phyloP scores from a whole-genome alignment of 768 basidiomycete species.

The Leccinum uliginosum region DNA sequence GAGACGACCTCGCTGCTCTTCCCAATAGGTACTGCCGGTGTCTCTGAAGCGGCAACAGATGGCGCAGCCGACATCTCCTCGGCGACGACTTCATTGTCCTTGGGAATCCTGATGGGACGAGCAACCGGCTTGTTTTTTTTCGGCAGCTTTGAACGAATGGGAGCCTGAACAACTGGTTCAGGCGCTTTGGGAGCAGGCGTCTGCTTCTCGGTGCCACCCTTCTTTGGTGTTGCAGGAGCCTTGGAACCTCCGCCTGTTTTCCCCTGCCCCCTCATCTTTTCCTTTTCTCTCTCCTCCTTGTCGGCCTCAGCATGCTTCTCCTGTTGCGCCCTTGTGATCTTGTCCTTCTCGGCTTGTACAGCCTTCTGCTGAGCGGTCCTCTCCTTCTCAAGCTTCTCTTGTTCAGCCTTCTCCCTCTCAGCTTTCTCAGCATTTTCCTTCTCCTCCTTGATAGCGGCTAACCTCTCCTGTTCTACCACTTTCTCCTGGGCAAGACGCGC shows the following conservation, averaged over 20 bases:
- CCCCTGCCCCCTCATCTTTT: slow-evolving; percentile 24
- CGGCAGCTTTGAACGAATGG: slow-evolving; percentile 76
- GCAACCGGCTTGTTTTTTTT: slow-evolving; percentile 72
- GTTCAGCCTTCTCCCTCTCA: slow-evolving; percentile 34
- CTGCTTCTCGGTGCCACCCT: slow-evolving; percentile 17
- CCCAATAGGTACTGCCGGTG: slow-evolving; percentile 34
- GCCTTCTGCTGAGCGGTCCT: slow-evolving; percentile 27
- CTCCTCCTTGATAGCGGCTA: slow-evolving; percentile 34
- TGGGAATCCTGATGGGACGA: slow-evolving; percentile 55
- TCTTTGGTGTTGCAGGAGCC: slow-evolving; percentile 16
- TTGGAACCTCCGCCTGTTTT: slow-evolving; percentile 26
- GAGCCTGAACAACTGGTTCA: slow-evolving; percentile 54
- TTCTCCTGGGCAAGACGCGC: slow-evolving; percentile 52
- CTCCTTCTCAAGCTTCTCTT: slow-evolving; percentile 40
- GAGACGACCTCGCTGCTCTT: slow-evolving; percentile 33
- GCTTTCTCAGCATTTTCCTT: slow-evolving; percentile 35
- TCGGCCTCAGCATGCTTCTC: slow-evolving; percentile 27
- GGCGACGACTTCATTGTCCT: slow-evolving; percentile 47
- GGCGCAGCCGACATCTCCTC: slow-evolving; percentile 42
- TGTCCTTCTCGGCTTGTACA: slow-evolving; percentile 36
- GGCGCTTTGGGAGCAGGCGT: slow-evolving; percentile 13
- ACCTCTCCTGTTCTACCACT: slow-evolving; percentile 49
- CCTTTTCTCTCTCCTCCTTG: slow-evolving; percentile 29
- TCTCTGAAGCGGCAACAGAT: slow-evolving; percentile 47
- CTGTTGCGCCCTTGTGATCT: slow-evolving; percentile 30